A percentile compares a stretch with the other conserved stretches of the same genome.
Conservation (phyloP, 2,329 filamentous ascomycete genomes). For the Fusarium sp. region DNA sequence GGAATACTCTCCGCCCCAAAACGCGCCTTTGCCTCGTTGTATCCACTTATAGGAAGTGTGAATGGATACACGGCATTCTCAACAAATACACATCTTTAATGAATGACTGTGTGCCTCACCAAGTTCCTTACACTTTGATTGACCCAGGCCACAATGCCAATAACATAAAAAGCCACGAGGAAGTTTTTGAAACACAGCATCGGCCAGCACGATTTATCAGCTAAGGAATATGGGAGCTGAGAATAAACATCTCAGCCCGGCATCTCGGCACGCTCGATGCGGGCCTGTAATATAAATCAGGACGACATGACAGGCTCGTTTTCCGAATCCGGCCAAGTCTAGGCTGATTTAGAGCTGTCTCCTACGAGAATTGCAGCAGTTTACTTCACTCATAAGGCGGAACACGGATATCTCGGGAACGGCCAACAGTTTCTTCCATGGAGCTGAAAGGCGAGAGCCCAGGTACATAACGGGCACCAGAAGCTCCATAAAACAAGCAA, state of each 20-base stretch:
- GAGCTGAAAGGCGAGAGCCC: neutral
- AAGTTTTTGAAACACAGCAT: no score
- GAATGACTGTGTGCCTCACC: no score
- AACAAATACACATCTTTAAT: no score
- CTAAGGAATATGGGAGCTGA: neutral
- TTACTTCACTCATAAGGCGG: neutral
- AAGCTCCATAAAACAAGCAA: neutral
- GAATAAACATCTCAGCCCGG: neutral
- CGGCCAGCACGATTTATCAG: rapidly evolving
- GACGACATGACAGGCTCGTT: neutral
- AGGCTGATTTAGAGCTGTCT: neutral
- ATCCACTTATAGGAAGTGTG: no score
- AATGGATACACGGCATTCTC: no score
- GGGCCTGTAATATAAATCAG: neutral
- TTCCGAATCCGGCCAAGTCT: neutral
- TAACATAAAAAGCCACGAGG: rapidly evolving
- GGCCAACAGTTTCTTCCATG: neutral
- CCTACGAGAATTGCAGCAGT: no score
- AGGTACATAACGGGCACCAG: neutral
- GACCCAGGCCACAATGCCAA: no score
- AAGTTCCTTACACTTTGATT: no score
- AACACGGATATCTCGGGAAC: neutral
- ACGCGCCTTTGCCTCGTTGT: no score
- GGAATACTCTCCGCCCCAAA: neutral
- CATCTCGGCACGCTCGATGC: neutral